Base-by-base conservation (phyloP, 2,329 filamentous ascomycete species). In the Bimuria novae-zelandiae region DNA sequence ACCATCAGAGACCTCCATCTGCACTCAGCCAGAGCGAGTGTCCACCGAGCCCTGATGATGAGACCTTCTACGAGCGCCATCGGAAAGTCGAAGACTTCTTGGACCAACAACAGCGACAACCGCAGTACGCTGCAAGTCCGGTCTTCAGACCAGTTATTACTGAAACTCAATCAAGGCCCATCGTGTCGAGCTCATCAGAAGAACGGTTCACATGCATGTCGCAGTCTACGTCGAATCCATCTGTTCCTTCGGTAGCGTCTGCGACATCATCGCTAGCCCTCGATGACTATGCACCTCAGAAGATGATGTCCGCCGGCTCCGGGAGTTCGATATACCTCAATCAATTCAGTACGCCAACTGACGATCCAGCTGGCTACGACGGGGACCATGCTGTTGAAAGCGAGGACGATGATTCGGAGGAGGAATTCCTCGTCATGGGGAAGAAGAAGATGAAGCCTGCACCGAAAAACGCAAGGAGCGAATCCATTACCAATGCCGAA, bases 211-310 rank as follows among this genome's bases (percentile, higher is more conserved):
- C 74, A 11, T 77, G 76, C 32, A 77, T 79, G 54, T 80, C 79
- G 21, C 77, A 79, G 60, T 79, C 77, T 4, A 76, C 77, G 7
- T 80, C 78, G 8, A 78, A 80, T 51, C 79, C 79, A 10, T 81
- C 79, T 1, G 79, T 81, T 21, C 79, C 79, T 1, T 81, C 79
- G 7, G 74, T 79, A 14, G 74, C 76, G n/a, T 80, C 79, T 1
- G 76, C 77, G 32, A 73, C 71, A 32, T 80, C 79, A 0, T 80
- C 77, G 7, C 52, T 76, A 16, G 74, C 73, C 16, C 70, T 71
- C 33, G 71, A 74, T 30, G 71, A 73, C 7, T 69, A 69, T 45
- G 56, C 51, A 6, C 51, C 63, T 4, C 52, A 63, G 7, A 56
- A 49, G 45, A 63, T 67, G 55, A 44, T 64, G 3, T 51, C 63